Percentiles rank a stretch among this genome's conserved stretches.
Conservation (phyloP, 2,329 filamentous ascomycete genomes). For the Colletotrichum tropicale region DNA sequence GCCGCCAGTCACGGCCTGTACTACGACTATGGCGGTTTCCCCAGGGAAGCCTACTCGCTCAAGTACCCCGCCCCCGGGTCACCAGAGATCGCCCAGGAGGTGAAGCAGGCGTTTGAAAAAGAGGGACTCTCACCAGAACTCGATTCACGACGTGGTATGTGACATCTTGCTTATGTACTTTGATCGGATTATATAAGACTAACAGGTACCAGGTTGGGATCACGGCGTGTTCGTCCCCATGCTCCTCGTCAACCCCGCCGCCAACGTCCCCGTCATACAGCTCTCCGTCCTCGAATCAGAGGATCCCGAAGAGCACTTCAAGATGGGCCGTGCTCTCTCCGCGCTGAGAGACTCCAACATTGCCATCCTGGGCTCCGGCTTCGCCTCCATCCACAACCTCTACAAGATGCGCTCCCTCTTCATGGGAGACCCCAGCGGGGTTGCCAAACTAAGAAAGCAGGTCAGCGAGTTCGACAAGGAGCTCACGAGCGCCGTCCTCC, state of each 20-base stretch:
- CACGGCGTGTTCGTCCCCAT: constrained; percentile 66
- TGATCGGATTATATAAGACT: neutral
- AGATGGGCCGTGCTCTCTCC: constrained; percentile 57
- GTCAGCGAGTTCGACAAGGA: constrained; percentile 49
- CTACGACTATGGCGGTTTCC: constrained; percentile 67
- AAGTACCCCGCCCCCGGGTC: constrained; percentile 62
- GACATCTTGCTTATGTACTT: neutral
- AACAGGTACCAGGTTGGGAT: constrained; percentile 50
- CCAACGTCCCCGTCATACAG: constrained; percentile 60
- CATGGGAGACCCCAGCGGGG: constrained; percentile 22
- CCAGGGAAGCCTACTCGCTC: constrained; percentile 56
- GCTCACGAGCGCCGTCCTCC: constrained; percentile 44
- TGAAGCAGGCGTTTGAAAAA: constrained; percentile 47
- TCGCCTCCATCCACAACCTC: constrained; percentile 63
- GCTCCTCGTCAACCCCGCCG: constrained; percentile 56
- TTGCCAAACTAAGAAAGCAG: constrained; percentile 26
- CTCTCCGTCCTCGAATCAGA: constrained; percentile 59
- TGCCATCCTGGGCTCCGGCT: constrained; percentile 65
- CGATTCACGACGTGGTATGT: constrained; percentile 36
- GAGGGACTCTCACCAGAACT: constrained; percentile 49
- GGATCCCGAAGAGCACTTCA: constrained; percentile 50
- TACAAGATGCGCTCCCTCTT: constrained; percentile 45
- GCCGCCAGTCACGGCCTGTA: constrained; percentile 49
- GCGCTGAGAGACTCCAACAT: constrained; percentile 55
- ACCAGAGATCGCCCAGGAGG: constrained; percentile 54